Evolutionary conservation across 257 asterid species (phyloP), one percentile per base, ranked within the genome.

Genomic region (Knoxia roxburghii): DNA sequence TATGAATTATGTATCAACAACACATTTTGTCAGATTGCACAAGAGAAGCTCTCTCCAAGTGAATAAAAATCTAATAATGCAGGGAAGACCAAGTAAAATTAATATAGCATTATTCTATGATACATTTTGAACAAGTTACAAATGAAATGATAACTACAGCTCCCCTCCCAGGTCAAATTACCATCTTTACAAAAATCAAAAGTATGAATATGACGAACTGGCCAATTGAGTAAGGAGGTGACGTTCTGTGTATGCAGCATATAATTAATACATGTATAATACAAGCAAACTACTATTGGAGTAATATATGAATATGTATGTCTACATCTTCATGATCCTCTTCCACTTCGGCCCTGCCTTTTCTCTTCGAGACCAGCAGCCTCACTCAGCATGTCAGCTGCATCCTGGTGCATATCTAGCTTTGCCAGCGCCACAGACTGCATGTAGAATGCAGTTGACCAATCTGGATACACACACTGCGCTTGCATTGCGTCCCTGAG

Each of bases 401-500:
- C 96, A 58, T 91, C 96, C 63, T 87, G 79, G 79, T 91, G 82
- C 98, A 89, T 91, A 76, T 87, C 95, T 2, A 91, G 94, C 77
- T 87, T 91, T 55, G 95, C 81, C 1, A 89, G 90, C 43, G 96
- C 95, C 65, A 89, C 96, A 1, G 95, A 88, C 82, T 91, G 98
- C 95, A 89, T 82, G 81, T 89, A 91, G 75, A 91, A 91, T 12
- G 95, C 96, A 9, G 96, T 91, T 18, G 98, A 80, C 98, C 98
- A 91, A 68, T 89, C 96, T 7, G 92, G 92, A 60, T 75, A 79
- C 46, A 91, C 83, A 23, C 94, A 86, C 58, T 85, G 96, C 10
- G 98, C 95, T 83, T 89, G 96, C 98, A 91, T 89, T 61, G 98
- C 96, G 48, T 91, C 98, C 39, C 91, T 69, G 9, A 91, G 94